These are phyloP conservation scores for Acephala macrosclerotiorum DNA, from an alignment of 2,329 filamentous ascomycete species.

Conservation along the genomic window DNA sequence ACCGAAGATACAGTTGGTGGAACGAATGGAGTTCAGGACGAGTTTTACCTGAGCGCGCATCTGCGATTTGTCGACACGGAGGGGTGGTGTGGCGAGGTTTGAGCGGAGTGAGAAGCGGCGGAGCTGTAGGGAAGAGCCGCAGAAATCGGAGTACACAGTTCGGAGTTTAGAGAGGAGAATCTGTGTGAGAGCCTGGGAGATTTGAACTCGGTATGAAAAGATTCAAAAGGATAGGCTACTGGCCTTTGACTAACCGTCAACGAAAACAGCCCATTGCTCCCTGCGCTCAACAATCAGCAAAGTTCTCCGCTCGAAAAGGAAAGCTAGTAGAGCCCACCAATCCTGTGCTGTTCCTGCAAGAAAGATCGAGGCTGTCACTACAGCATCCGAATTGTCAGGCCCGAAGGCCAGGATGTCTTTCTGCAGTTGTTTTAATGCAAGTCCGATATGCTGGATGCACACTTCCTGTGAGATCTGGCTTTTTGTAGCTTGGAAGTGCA, in stretches of 20 bases:
- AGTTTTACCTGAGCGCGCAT: conserved; percentile 16
- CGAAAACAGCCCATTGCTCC: conserved; percentile 32
- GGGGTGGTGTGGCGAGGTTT: background rate
- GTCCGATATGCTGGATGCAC: conserved; percentile 20
- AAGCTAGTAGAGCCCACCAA: conserved; percentile 19
- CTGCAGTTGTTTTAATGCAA: conserved; percentile 26
- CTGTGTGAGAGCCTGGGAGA: conserved; percentile 23
- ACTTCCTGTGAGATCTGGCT: conserved; percentile 23
- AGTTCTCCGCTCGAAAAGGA: background rate
- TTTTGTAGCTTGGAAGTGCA: conserved; percentile 24
- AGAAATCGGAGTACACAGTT: conserved; percentile 24
- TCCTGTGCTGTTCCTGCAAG: conserved; percentile 29
- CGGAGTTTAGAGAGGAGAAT: conserved; percentile 14
- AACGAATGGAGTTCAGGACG: conserved; percentile 15
- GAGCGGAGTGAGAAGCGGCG: conserved; percentile 12
- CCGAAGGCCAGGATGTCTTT: conserved; percentile 30
- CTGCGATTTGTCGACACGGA: background rate
- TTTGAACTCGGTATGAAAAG: background rate
- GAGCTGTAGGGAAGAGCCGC: conserved; percentile 17
- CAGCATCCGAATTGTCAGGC: conserved; percentile 29
- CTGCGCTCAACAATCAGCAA: conserved; percentile 11
- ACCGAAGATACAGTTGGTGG: conserved; percentile 2
- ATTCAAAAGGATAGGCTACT: background rate
- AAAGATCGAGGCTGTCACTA: conserved; percentile 29
- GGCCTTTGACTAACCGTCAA: conserved; percentile 32